Evolutionary conservation across 106 monocot species (phyloP), one percentile per base, ranked within the genome.

Genomic region (Dendrobium huoshanense): DNA sequence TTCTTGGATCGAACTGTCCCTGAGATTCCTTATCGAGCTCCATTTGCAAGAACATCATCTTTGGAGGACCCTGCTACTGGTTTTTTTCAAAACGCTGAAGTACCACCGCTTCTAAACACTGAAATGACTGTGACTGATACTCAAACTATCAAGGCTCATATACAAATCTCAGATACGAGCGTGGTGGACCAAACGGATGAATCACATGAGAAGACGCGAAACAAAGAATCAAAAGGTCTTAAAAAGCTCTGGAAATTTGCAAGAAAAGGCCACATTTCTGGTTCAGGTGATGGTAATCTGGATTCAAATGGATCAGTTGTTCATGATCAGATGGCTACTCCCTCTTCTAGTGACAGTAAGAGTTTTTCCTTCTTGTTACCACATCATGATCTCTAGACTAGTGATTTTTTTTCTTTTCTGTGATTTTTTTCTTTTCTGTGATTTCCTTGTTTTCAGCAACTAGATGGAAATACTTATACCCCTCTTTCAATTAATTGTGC

Each of bases 191-290:
- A 86, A 75, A 77, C 27, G 33, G 85, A 80, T 67, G 90, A 87
- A 54, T 33, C 75, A 16, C n/a, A 55, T 72, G 91, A 90, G 61
- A 91, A 91, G 76, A 76, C 88, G 78, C 83, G 83, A 49, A 84
- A 64, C 67, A 95, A 85, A 80, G 92, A 92, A 79, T 78, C 90
- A 24, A 96, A 91, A 84, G 96, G 96, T 17, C 88, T 96, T 41
- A 88, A 88, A 79, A 93, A 90, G 82, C 75, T 96, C 59, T 83
- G 91, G 79, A 96, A 93, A 77, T 93, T 96, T 84, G 93, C 91
- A 74, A 93, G 87, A 72, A 93, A 90, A 84, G 83, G 77, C 83
- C 87, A 87, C 16, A 65, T 15, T 24, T 85, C 90, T 77, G 67
- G 65, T 73, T 78, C 81, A 15, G 81, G 83, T 55, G 94, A 89